Conservation (phyloP, 768 basidiomycete genomes). For the Leucosporidium scottii region DNA sequence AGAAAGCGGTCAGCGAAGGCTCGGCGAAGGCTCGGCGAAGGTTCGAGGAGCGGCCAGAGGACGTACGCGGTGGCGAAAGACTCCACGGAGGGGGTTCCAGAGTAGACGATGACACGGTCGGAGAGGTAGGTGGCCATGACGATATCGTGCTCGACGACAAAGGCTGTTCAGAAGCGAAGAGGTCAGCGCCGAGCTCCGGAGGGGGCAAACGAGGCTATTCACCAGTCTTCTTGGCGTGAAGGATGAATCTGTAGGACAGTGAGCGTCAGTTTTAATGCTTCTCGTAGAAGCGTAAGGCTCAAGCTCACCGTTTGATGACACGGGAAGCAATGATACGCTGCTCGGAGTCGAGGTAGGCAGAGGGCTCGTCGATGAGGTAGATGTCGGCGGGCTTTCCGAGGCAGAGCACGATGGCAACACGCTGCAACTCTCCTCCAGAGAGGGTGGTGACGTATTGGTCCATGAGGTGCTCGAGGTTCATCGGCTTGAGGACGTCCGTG, state of each 20-base stretch:
- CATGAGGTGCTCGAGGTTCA: conserved; percentile 88
- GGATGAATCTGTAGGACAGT: conserved; percentile 65
- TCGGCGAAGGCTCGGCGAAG: not conserved
- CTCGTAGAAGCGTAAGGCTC: too few species aligned
- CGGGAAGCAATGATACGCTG: conserved; percentile 98
- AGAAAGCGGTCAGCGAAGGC: not conserved
- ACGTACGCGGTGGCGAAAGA: conserved; percentile 87
- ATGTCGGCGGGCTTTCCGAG: conserved; percentile 67
- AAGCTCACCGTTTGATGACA: conserved; percentile 81
- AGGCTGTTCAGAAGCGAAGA: conserved; percentile 48
- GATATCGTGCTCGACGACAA: conserved; percentile 99
- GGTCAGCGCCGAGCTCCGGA: too few species aligned
- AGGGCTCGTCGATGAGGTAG: conserved; percentile 91
- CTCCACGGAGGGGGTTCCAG: conserved; percentile 63
- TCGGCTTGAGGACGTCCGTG: conserved; percentile 93
- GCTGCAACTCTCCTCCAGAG: conserved; percentile 95
- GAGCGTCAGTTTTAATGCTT: too few species aligned
- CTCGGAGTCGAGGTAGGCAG: conserved; percentile 91
- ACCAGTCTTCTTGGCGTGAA: conserved; percentile 84
- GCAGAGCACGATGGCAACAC: conserved; percentile 91
- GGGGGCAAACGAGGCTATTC: too few species aligned
- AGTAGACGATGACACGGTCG: conserved; percentile 84
- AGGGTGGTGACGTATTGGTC: conserved; percentile 98
- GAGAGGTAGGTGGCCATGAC: conserved; percentile 97
- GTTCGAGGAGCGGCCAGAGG: conserved; percentile 3